Percentiles rank a stretch among this genome's conserved stretches.
phyloP scores from a whole-genome alignment of 495 filamentous ascomycete genomes.

The Neurospora sp. region DNA sequence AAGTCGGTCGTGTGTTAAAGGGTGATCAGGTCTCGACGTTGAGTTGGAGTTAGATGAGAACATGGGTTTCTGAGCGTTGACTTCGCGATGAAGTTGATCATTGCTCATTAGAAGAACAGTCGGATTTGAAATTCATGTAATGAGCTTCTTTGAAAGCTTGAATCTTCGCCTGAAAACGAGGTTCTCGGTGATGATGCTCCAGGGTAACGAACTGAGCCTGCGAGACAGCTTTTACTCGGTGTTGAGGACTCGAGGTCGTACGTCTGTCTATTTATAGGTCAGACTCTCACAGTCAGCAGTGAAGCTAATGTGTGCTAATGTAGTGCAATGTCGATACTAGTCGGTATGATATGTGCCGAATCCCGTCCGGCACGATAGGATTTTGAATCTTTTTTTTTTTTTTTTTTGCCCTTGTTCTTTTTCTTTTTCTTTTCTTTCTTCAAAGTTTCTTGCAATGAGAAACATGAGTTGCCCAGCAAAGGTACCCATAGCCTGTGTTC shows the following conservation, averaged over 20 bases:
- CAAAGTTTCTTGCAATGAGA: background rate
- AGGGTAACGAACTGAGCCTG: background rate
- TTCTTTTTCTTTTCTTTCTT: background rate
- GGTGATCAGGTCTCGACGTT: no score
- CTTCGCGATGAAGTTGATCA: no score
- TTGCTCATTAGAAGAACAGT: no score
- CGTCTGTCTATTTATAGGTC: background rate
- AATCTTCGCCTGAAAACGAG: background rate
- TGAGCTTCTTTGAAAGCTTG: background rate
- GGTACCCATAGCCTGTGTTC: background rate
- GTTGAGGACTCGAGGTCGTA: background rate
- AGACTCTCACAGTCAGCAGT: background rate
- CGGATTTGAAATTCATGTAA: no score
- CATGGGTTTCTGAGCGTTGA: no score
- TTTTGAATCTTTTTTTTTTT: background rate
- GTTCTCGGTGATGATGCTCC: background rate
- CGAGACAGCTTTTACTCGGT: background rate
- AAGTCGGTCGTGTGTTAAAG: no score
- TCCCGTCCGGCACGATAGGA: background rate
- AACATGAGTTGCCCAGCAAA: background rate
- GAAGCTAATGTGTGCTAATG: background rate
- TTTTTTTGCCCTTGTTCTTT: background rate
- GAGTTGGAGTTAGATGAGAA: no score
- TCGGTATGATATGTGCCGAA: background rate
- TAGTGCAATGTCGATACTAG: background rate